Percentiles rank a stretch among this genome's conserved stretches.
phyloP scores from a whole-genome alignment of 352 stramenopile genomes.

The Peronosclerospora sorghi region DNA sequence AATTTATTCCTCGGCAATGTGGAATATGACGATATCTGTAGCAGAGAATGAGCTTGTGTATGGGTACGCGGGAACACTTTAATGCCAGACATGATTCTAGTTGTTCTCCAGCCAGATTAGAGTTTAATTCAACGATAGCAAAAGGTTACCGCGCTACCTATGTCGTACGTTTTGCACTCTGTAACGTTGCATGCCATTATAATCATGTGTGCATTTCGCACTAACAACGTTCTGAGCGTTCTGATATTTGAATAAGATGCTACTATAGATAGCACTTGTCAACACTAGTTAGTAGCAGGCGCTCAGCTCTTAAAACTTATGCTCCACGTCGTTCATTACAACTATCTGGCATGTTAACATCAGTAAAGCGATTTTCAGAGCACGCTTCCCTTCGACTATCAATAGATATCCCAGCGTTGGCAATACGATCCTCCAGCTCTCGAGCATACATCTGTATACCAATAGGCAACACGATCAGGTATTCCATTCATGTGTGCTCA shows the following conservation, averaged over 20 bases:
- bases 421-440: constrained; percentile 23
- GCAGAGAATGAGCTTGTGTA: constrained; percentile 33
- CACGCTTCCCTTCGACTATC: constrained; percentile 1
- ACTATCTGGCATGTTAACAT: constrained; percentile 5
- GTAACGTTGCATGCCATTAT: too few species aligned
- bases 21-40: constrained; percentile 61
- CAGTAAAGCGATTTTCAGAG: constrained; percentile 7
- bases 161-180: constrained; percentile 2
- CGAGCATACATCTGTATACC: constrained; percentile 19
- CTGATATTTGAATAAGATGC: constrained; percentile 6
- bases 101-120: constrained; percentile 20
- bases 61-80: constrained; percentile 29
- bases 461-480: constrained; percentile 1
- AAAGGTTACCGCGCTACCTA: constrained; percentile 14
- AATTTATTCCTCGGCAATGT: constrained; percentile 73
- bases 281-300: neutral
- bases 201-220: neutral
- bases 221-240: constrained; percentile 8
- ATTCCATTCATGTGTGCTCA: neutral
- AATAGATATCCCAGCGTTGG: neutral
- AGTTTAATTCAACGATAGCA: constrained; percentile 20
- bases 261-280: neutral
- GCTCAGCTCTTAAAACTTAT: constrained; percentile 4
- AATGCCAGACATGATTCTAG: constrained; percentile 7
- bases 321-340: constrained; percentile 7